Evolutionary conservation across 176 grass and related monocot species (phyloP).

Genomic region (Triticum urartu): DNA sequence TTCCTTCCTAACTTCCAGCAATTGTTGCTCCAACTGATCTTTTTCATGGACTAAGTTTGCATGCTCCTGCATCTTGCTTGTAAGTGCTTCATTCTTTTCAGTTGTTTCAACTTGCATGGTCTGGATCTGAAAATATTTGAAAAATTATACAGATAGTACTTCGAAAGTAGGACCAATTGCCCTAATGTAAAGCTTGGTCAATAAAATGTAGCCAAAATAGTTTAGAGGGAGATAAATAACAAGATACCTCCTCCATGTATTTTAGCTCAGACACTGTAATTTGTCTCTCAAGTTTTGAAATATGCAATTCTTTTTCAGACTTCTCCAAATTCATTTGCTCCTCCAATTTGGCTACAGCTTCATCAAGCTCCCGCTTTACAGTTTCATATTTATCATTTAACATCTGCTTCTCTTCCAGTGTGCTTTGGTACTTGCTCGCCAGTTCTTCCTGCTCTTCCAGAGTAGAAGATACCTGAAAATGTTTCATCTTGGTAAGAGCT

Average conservation of each 20-base stretch:
- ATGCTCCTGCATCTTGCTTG: slow-evolving; percentile 62
- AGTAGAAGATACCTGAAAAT: slow-evolving; percentile 49
- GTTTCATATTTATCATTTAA: slow-evolving; percentile 62
- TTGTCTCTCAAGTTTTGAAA: slow-evolving; percentile 86
- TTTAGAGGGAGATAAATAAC: slow-evolving; percentile 27
- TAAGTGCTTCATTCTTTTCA: slow-evolving; percentile 66
- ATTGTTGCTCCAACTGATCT: slow-evolving; percentile 56
- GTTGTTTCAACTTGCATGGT: slow-evolving; percentile 68
- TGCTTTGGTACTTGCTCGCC: slow-evolving; percentile 41
- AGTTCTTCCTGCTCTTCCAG: slow-evolving; percentile 55
- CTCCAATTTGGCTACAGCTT: slow-evolving; percentile 59
- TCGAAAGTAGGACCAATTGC: neutral
- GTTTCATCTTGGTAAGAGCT: neutral
- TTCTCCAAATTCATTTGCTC: slow-evolving; percentile 70
- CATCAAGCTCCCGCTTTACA: slow-evolving; percentile 65
- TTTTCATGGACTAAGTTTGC: slow-evolving; percentile 52
- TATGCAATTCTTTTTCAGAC: slow-evolving; percentile 68
- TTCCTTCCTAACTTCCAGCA: slow-evolving; percentile 67
- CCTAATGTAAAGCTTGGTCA: neutral
- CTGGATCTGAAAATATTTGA: slow-evolving; percentile 59
- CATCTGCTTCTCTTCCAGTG: slow-evolving; percentile 58
- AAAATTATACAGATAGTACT: slow-evolving; percentile 29
- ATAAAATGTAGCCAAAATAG: neutral
- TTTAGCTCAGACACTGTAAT: slow-evolving; percentile 74
- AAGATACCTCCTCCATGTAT: slow-evolving; percentile 84